These are phyloP conservation scores for Tylopilus rubrobrunneus DNA, from an alignment of 768 basidiomycete species.

Conservation along the genomic window DNA sequence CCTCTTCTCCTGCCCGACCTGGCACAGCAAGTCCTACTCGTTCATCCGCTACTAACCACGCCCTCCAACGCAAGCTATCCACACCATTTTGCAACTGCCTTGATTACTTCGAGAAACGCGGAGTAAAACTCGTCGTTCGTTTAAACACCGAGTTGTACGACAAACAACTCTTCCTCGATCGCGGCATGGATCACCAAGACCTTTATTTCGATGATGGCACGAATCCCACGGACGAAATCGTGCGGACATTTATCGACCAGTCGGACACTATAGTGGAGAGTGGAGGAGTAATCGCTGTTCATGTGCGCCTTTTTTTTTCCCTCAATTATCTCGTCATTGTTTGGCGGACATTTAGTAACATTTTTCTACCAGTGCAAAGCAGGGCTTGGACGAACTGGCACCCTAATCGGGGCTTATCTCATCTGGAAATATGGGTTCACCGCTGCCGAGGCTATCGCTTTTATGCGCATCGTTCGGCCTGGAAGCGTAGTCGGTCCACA, in stretches of 20 bases:
- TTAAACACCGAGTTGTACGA: conserved; percentile 94
- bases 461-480: conserved; percentile 96
- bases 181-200: conserved; percentile 85
- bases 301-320: conserved; percentile 49
- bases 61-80: conserved; percentile 73
- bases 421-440: conserved; percentile 99
- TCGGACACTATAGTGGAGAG: conserved; percentile 72
- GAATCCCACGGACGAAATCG: conserved; percentile 94
- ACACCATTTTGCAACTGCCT: conserved; percentile 86
- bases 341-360: conserved; percentile 19
- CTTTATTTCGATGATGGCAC: conserved; percentile 98
- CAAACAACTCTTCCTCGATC: conserved; percentile 71
- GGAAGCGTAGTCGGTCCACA: conserved; percentile 91
- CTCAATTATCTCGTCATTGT: conserved; percentile 8
- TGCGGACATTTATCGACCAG: conserved; percentile 84
- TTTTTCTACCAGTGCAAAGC: conserved; percentile 75
- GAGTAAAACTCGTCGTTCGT: conserved; percentile 88
- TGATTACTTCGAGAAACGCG: conserved; percentile 85
- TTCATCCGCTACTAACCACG: conserved; percentile 40
- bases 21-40: conserved; percentile 21
- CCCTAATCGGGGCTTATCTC: conserved; percentile 94
- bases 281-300: conserved; percentile 84
- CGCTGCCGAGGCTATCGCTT: conserved; percentile 92
- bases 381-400: conserved; percentile 93
- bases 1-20: conserved; percentile 27